Percentiles rank a stretch among this genome's conserved stretches.
phyloP scores from a whole-genome alignment of 1,284 basidiomycete genomes.

The Cryptococcus wingfieldii region DNA sequence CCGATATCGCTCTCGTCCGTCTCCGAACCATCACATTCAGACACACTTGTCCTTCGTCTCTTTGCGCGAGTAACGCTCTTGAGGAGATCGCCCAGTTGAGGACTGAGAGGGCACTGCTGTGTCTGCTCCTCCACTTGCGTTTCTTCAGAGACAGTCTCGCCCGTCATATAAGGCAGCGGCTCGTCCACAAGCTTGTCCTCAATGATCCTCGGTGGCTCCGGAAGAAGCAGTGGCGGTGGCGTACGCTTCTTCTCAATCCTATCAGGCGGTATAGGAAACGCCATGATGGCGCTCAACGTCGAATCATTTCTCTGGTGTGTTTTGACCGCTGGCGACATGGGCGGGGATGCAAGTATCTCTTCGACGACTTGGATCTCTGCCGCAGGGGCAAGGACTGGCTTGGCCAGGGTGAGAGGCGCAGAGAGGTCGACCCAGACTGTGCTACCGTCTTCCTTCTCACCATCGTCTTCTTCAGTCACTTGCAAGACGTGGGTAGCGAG shows the following conservation, averaged over 20 bases:
- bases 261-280: constrained; percentile 14
- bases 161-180: background rate
- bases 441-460: constrained; percentile 7
- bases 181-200: background rate
- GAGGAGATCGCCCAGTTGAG: constrained; percentile 9
- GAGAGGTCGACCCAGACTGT: constrained; percentile 8
- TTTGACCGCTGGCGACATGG: background rate
- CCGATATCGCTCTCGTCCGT: constrained; percentile 38
- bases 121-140: background rate
- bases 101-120: constrained; percentile 2
- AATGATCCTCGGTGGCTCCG: background rate
- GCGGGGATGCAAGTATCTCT: background rate
- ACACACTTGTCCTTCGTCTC: background rate
- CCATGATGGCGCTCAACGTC: constrained; percentile 11
- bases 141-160: background rate
- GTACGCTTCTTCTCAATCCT: background rate
- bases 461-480: background rate
- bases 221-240: background rate
- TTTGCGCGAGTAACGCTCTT: background rate
- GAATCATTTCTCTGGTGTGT: constrained; percentile 11
- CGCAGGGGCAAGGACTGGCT: background rate
- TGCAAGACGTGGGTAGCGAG: background rate
- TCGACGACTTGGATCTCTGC: background rate
- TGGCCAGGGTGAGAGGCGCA: constrained; percentile 12
- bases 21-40: background rate